A percentile compares a stretch with the other conserved stretches of the same genome.
phyloP scores from a whole-genome alignment of 2,329 filamentous ascomycete species.

The Penicillium rolfsii region DNA sequence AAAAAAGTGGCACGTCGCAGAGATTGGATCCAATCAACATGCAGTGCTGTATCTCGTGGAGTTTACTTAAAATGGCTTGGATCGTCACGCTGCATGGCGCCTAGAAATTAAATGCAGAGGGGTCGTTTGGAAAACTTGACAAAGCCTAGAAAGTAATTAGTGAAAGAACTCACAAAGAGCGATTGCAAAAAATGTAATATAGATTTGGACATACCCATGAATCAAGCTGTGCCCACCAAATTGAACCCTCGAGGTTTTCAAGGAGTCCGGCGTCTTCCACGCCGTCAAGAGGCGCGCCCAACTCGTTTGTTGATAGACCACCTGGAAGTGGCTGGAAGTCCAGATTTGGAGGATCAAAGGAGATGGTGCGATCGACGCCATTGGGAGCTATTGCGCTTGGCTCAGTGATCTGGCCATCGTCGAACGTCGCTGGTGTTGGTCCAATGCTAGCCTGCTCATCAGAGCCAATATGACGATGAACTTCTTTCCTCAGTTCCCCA shows the following conservation, averaged over 20 bases:
- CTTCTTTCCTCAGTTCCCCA: constrained; percentile 51
- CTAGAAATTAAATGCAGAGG: constrained; percentile 32
- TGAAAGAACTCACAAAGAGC: constrained; percentile 11
- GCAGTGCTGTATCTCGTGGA: not conserved
- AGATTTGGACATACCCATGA: constrained; percentile 40
- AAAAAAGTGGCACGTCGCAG: not conserved
- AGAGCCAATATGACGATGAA: constrained; percentile 39
- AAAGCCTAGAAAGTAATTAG: constrained; percentile 33
- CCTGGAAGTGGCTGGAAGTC: constrained; percentile 24
- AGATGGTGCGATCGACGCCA: constrained; percentile 7
- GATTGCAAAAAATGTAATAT: not conserved
- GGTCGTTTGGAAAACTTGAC: constrained; percentile 38
- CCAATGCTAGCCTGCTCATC: constrained; percentile 5
- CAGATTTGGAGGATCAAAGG: constrained; percentile 21
- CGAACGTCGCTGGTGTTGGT: not conserved
- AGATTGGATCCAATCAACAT: not conserved
- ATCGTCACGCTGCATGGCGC: not conserved
- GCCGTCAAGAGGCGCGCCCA: constrained; percentile 23
- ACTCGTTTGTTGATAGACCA: constrained; percentile 25
- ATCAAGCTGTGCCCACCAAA: constrained; percentile 46
- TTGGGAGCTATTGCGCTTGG: not conserved
- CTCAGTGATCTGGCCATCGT: not conserved
- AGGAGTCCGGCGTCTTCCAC: constrained; percentile 35
- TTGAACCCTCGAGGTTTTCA: constrained; percentile 42
- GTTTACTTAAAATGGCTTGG: not conserved